Evolutionary conservation across 2,329 filamentous ascomycete species (phyloP).

Genomic region (Uncinocarpus reesii): DNA sequence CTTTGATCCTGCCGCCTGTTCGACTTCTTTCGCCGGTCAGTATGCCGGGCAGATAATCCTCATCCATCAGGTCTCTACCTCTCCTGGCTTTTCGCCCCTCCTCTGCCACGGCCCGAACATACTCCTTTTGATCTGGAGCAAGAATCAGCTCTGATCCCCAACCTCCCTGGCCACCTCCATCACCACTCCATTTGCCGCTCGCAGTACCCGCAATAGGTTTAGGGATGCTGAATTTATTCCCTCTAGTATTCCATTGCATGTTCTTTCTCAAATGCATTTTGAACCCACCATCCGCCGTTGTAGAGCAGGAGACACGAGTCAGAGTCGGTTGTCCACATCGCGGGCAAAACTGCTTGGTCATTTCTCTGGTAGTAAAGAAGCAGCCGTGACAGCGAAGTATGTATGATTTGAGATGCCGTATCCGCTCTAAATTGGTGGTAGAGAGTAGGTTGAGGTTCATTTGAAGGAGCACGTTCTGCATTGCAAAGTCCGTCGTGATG

Average conservation of each 20-base stretch:
- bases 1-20: conserved; percentile 56
- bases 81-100: conserved; percentile 51
- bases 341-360: conserved; percentile 83
- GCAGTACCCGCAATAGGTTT: conserved; percentile 75
- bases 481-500: conserved; percentile 89
- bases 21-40: conserved; percentile 66
- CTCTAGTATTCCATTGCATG: conserved; percentile 91
- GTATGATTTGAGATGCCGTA: conserved; percentile 77
- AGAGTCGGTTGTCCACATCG: conserved; percentile 81
- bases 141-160: conserved; percentile 80
- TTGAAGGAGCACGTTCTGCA: conserved; percentile 92
- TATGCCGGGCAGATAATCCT: conserved; percentile 80
- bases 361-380: conserved; percentile 74
- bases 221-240: conserved; percentile 84
- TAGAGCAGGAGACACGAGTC: conserved; percentile 75
- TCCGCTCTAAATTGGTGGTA: conserved; percentile 59
- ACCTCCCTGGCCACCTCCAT: conserved; percentile 68
- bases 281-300: conserved; percentile 69
- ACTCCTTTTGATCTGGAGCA: conserved; percentile 95
- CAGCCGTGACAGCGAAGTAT: conserved; percentile 88
- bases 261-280: conserved; percentile 82
- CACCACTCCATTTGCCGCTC: conserved; percentile 59
- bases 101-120: conserved; percentile 51
- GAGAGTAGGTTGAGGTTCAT: conserved; percentile 90
- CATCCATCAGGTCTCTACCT: conserved; percentile 81